Evolutionary conservation across 495 filamentous ascomycete genomes (phyloP), one percentile per base, ranked within the genome.

Genomic region (Penicillium pulvis): DNA sequence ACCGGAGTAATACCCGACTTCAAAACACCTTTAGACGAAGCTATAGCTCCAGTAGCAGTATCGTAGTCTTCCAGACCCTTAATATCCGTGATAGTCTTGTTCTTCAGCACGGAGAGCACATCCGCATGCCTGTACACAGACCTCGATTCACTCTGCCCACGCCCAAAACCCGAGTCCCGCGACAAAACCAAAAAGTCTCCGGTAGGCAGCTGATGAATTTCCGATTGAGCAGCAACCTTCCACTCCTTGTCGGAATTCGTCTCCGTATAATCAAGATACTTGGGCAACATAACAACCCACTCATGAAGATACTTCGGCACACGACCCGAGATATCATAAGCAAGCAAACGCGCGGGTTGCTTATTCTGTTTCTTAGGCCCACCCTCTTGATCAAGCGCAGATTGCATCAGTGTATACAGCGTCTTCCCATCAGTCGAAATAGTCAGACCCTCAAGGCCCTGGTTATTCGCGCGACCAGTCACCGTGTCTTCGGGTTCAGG

Each of bases 371-470:
- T 81, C n/a, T 78, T 73, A 2, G 76, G 68, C 19, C 85, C 86
- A 50, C 88, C 87, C 11, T 91, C 87, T 59, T 90, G 87, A 52
- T 83, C 75, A 4, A 83, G 72, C 0, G 88, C 86, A 1, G 83
- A 84, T 68, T 93, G 90, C 39, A 92, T 71, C 61, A 94, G 76
- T 2, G 83, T 79, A 65, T 83, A 92, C 11, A 93, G 75, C 2
- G 75, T 81, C 48, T 83, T 85, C 31, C 89, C 87, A 57, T 90
- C 86, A 0, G 80, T 68, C 11, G 80, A 83, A 16, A 83, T 71
- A 1, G 87, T 88, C 47, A 94, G 71, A 1, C 86, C 90, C 68
- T 94, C 90, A 58, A 93, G 85, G 20, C 89, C 88, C 62, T 91
- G 87, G 71, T 93, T 93, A 67, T 93, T 91, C 57, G 81, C 74